phyloP scores from a whole-genome alignment of 768 basidiomycete genomes.

The Podaxis sp. region DNA sequence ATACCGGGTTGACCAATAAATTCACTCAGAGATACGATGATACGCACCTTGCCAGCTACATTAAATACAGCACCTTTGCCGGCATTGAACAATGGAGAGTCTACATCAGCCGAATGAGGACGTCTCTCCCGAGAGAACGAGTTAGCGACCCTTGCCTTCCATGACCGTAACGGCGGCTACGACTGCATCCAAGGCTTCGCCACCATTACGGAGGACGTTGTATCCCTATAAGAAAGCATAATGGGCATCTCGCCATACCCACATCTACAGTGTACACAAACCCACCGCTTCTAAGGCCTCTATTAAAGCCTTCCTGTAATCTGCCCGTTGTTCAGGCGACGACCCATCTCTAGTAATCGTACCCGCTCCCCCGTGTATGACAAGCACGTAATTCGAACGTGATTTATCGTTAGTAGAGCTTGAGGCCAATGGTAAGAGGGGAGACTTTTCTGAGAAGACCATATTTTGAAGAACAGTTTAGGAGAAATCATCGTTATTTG shows the following conservation, averaged over 20 bases:
- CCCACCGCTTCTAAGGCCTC: conserved; percentile 50
- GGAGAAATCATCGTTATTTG: neutral
- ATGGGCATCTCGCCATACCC: neutral
- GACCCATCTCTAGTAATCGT: conserved; percentile 57
- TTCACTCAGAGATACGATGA: neutral
- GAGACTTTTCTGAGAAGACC: conserved; percentile 3
- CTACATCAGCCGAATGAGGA: conserved; percentile 30
- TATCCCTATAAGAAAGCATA: conserved; percentile 42
- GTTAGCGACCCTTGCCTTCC: conserved; percentile 53
- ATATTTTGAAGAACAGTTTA: neutral
- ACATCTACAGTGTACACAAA: neutral
- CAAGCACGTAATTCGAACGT: conserved; percentile 39
- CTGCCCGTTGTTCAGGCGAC: conserved; percentile 57
- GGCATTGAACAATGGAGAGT: conserved; percentile 75
- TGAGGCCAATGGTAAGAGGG: neutral
- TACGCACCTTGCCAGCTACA: conserved; percentile 64
- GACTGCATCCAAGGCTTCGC: conserved; percentile 81
- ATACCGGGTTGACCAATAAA: neutral
- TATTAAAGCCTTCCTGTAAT: conserved; percentile 54
- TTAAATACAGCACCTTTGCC: conserved; percentile 86
- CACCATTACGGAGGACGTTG: conserved; percentile 58
- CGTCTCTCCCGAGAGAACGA: neutral
- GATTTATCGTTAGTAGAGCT: neutral
- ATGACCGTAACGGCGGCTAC: conserved; percentile 70
- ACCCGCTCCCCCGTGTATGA: conserved; percentile 82